These are phyloP conservation scores for Aspergillus nomiae DNA, from an alignment of 2,329 filamentous ascomycete species.

Conservation along the genomic window DNA sequence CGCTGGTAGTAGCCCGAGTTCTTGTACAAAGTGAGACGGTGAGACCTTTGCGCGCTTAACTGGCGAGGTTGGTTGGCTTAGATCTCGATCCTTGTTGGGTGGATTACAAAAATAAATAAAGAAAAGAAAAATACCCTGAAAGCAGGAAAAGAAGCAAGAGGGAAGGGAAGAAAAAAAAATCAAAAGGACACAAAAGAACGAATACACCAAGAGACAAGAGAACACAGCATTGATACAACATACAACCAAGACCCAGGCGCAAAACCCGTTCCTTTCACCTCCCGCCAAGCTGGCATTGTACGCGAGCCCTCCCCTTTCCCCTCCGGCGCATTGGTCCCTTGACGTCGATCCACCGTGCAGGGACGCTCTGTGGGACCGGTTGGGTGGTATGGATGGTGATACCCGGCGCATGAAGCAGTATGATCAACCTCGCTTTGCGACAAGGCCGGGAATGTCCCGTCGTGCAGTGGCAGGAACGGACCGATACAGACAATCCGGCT, in stretches of 20 bases:
- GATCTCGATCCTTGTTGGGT: slow-evolving; percentile 15
- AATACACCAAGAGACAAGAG: background rate
- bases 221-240: background rate
- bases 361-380: slow-evolving; percentile 55
- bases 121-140: background rate
- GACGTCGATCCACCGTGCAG: slow-evolving; percentile 60
- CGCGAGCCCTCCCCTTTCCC: slow-evolving; percentile 64
- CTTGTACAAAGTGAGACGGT: slow-evolving; percentile 17
- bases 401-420: slow-evolving; percentile 73
- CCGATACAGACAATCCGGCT: slow-evolving; percentile 37
- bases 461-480: slow-evolving; percentile 54
- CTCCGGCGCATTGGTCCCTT: slow-evolving; percentile 62
- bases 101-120: background rate
- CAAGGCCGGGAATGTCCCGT: slow-evolving; percentile 45
- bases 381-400: slow-evolving; percentile 76
- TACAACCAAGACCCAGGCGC: background rate
- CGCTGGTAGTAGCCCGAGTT: slow-evolving; percentile 15
- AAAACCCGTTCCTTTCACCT: background rate
- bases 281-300: slow-evolving; percentile 66
- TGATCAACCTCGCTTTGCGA: slow-evolving; percentile 67
- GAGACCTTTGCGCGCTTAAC: slow-evolving; percentile 19
- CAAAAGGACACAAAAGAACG: background rate
- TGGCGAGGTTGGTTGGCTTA: slow-evolving; percentile 12
- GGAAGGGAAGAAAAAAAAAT: background rate
- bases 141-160: background rate